Evolutionary conservation across 345 rosid species (phyloP), one percentile per base, ranked within the genome.

Genomic region (Heritiera littoralis): DNA sequence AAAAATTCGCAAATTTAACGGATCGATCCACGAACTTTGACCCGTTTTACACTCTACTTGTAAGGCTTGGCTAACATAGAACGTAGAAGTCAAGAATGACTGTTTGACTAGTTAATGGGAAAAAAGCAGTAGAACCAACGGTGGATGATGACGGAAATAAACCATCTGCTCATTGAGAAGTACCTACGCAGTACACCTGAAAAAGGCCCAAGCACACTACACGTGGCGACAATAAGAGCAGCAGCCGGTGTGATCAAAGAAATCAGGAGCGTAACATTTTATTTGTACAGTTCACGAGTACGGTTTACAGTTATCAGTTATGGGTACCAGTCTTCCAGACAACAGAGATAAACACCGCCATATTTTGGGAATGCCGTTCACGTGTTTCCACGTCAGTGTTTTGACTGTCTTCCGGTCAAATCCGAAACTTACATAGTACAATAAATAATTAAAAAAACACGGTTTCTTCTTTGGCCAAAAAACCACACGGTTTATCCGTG

Each of bases 401-500:
- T 81, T 54, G 64, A 76, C 74, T 63, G 69, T 0, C 4, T 4
- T 41, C 35, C 12, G 46, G 85, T 82, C 82, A 69, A 54, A 30
- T 4, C 32, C 30, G 54, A n/a, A n/a, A 20, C 52, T 67, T 9
- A 7, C 10, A 3, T 41, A 15, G 38, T 35, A 35, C 3, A 1
- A 7, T 5, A 41, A 8, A 52, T 10, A 35, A 35, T 1, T 35
- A 35, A 35, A 35, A 35, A 35, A 35, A 35, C 38, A 35, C 38
- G 3, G 38, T 23, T 23, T 23, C 28, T 23, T 23, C 28, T 23
- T 23, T 23, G 28, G 28, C 28, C 28, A 23, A 23, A 23, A 23
- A 23, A 23, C 28, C 28, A 23, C 28, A 9, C 41, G 41, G 2
- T 63, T 30, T 32, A 12, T 32, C 54, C 46, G 15, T 52, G 61